Base-by-base conservation (phyloP, 495 filamentous ascomycete genomes). In the Daldinia caldariorum region DNA sequence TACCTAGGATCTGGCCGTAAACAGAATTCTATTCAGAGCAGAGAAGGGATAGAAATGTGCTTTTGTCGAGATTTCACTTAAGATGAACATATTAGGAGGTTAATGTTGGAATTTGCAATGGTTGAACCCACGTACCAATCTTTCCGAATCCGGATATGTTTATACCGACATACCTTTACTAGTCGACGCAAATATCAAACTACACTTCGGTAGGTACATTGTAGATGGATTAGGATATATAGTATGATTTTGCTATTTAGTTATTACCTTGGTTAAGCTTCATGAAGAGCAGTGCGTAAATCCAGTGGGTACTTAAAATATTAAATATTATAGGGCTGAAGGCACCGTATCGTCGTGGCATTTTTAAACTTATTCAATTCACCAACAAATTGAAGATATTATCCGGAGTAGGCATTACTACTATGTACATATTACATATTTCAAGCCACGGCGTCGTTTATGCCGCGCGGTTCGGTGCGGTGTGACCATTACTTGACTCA, bases 401-500 rank as follows among this genome's bases (percentile, higher is more conserved):
- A 22, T 22, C 43, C 43, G 16, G 43, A n/a, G 49, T 53, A 53
- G 49, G 49, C 32, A 53, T 53, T 53, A 53, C 9, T 43, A n/a
- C n/a, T n/a, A n/a, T n/a, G n/a, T n/a, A n/a, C n/a, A n/a, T n/a
- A n/a, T n/a, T n/a, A 26, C 10, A 39, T 16, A 37, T 55, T 43
- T 34, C 37, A 29, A 43, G 47, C 43, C 22, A 59, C 32, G 35
- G 56, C 37, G 32, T 47, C 16, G 39, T 66, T 22, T 22, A 16
- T 32, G 18, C n/a, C n/a, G 32, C 34, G 34, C 13, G 49, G 49
- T 43, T 55, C 26, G 32, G 20, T 12, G 14, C 26, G 9, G 58
- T 61, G 32, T 34, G 32, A 39, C 53, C 22, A 57, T 57, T 50
- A 26, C 43, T 38, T 68, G 65, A 68, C 65, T 62, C 58, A 58